A percentile compares a stretch with the other conserved stretches of the same genome.
Evolutionary conservation across 1,139 yeast genomes (phyloP).

Genomic region (Hansenula sp.): DNA sequence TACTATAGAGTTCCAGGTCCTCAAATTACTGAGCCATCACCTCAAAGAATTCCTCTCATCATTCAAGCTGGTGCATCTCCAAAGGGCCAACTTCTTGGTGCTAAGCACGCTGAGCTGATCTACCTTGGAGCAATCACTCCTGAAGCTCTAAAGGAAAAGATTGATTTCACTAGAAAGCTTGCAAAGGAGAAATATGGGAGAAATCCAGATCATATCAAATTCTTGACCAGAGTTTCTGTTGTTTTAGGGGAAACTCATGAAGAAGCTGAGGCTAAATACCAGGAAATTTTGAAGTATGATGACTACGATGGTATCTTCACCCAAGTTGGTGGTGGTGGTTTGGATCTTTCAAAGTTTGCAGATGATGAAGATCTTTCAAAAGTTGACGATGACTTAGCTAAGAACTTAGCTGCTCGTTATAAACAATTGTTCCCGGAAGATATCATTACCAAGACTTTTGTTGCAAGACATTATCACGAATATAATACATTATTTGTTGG

Average conservation of each 20-base stretch:
- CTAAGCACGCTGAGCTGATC: conserved; percentile 39
- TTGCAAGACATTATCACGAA: conserved; percentile 14
- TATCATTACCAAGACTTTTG: not conserved
- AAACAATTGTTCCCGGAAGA: not conserved
- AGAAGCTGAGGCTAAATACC: conserved; percentile 26
- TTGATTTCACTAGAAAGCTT: conserved; percentile 25
- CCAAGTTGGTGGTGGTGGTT: conserved; percentile 30
- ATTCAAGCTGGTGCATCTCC: conserved; percentile 46
- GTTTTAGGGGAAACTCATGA: conserved; percentile 30
- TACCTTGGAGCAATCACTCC: conserved; percentile 31
- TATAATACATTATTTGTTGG: conserved; percentile 9
- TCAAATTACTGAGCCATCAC: conserved; percentile 36
- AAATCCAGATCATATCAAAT: conserved; percentile 27
- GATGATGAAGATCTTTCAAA: conserved; percentile 23
- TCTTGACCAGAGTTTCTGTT: conserved; percentile 26
- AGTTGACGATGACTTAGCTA: conserved; percentile 19
- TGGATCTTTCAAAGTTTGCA: conserved; percentile 23
- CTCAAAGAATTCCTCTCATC: conserved; percentile 39
- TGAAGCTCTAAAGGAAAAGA: conserved; percentile 27
- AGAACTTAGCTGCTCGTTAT: not conserved
- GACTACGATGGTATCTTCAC: conserved; percentile 35
- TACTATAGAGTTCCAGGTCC: conserved; percentile 39
- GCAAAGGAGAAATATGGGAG: conserved; percentile 29
- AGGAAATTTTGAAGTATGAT: conserved; percentile 25
- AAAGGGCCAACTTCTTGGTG: conserved; percentile 40